phyloP scores from a whole-genome alignment of 768 basidiomycete species.

The Mycena alexandri region DNA sequence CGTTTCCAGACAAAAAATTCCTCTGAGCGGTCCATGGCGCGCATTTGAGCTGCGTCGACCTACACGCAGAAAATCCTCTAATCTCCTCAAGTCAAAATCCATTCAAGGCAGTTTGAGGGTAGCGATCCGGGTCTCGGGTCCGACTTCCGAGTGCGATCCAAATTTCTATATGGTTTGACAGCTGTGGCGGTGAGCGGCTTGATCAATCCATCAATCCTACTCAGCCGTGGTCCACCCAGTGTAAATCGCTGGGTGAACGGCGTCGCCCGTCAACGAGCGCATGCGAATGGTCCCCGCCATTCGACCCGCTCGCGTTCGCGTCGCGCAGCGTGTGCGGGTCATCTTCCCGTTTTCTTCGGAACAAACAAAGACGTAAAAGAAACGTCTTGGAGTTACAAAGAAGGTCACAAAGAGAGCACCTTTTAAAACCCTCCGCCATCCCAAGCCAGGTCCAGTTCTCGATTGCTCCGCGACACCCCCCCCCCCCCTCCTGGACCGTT shows the following conservation, averaged over 20 bases:
- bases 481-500: background rate
- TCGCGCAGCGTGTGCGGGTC: too few relatives aligned
- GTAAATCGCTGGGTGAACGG: background rate
- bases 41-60: slow-evolving; percentile 14
- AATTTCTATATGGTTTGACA: too few relatives aligned
- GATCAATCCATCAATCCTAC: background rate
- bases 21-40: slow-evolving; percentile 16
- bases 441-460: background rate
- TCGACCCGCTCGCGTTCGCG: background rate
- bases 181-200: slow-evolving; percentile 1
- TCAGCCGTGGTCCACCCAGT: background rate
- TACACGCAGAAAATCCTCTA: too few relatives aligned
- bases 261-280: background rate
- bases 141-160: too few relatives aligned
- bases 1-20: slow-evolving; percentile 22
- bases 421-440: background rate
- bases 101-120: too few relatives aligned
- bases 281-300: too few relatives aligned
- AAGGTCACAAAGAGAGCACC: background rate
- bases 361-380: too few relatives aligned
- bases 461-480: background rate
- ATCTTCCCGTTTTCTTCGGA: too few relatives aligned
- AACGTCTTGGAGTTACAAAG: background rate
- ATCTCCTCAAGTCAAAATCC: too few relatives aligned
- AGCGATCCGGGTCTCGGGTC: too few relatives aligned